These are phyloP conservation scores for Entoloma clypeatum DNA, from an alignment of 1,284 basidiomycete genomes.

Conservation along the genomic window DNA sequence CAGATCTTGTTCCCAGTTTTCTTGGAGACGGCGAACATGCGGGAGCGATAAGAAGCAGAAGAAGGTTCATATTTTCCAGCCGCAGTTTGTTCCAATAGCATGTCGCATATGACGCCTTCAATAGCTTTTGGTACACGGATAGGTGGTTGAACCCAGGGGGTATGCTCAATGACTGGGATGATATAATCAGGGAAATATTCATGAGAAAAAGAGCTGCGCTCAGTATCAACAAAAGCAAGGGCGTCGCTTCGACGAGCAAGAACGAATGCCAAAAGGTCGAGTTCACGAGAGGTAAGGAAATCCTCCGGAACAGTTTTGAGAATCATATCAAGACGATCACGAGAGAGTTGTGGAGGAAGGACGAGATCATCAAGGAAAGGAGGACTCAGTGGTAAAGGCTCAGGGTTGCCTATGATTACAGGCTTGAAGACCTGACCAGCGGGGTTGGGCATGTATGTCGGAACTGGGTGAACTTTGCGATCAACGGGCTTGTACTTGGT, in stretches of 20 bases:
- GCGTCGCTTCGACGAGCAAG: slow-evolving; percentile 18
- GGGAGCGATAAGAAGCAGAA: slow-evolving; percentile 27
- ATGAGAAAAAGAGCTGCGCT: slow-evolving; percentile 28
- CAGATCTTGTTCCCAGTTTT: slow-evolving; percentile 27
- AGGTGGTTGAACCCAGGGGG: slow-evolving; percentile 27
- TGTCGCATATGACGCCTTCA: slow-evolving; percentile 16
- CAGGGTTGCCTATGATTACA: slow-evolving; percentile 11
- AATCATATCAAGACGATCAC: slow-evolving; percentile 17
- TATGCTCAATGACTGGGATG: slow-evolving; percentile 32
- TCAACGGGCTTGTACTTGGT: slow-evolving; percentile 31
- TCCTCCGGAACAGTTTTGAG: slow-evolving; percentile 13
- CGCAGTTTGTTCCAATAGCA: slow-evolving; percentile 21
- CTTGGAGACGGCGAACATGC: slow-evolving; percentile 31
- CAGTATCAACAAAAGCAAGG: slow-evolving; percentile 26
- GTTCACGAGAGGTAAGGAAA: slow-evolving; percentile 20
- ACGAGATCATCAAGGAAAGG: slow-evolving; percentile 4
- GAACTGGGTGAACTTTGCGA: slow-evolving; percentile 29
- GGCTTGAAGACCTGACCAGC: slow-evolving; percentile 22
- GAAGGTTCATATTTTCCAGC: slow-evolving; percentile 30
- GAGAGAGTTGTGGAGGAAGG: slow-evolving; percentile 13
- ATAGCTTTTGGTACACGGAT: slow-evolving; percentile 27
- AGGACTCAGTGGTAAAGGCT: slow-evolving; percentile 20
- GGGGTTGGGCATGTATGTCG: slow-evolving; percentile 28
- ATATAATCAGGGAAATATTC: slow-evolving; percentile 33
- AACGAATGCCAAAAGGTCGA: slow-evolving; percentile 24